These are phyloP conservation scores for Vigna mungo DNA, from an alignment of 306 rosid genomes.

Conservation along the genomic window DNA sequence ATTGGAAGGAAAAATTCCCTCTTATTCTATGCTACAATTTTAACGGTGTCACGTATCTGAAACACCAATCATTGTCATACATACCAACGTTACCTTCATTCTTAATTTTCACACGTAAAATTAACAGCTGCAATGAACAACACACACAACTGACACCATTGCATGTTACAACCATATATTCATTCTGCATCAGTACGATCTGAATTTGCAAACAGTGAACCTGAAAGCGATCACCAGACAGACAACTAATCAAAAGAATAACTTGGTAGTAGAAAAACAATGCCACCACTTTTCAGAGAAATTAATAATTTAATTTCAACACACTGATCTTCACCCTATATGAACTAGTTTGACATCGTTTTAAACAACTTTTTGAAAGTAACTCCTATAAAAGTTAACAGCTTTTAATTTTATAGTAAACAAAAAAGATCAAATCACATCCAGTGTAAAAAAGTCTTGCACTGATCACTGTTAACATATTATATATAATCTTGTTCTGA, in stretches of 20 bases:
- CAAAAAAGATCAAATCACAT: neutral
- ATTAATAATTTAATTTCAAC: neutral
- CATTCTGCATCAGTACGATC: conserved; percentile 14
- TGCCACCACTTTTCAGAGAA: neutral
- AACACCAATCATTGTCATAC: conserved; percentile 13
- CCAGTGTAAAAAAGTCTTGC: neutral
- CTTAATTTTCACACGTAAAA: conserved; percentile 9
- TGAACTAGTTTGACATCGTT: neutral
- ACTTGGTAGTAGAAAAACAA: neutral
- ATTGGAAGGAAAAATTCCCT: neutral
- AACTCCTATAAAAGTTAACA: neutral
- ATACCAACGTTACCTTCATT: neutral
- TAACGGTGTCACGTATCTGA: conserved; percentile 1
- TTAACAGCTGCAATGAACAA: neutral
- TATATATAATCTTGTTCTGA: neutral
- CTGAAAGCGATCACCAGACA: conserved; percentile 4
- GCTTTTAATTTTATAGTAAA: neutral
- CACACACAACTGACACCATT: conserved; percentile 20
- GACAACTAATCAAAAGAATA: neutral
- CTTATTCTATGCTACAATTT: neutral
- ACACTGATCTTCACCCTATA: neutral
- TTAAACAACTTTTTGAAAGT: neutral
- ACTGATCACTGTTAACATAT: neutral
- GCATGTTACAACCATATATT: conserved; percentile 10
- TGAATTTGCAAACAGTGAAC: conserved; percentile 11